phyloP scores from a whole-genome alignment of 2,329 filamentous ascomycete species.

The Trichoderma citrinoviride region DNA sequence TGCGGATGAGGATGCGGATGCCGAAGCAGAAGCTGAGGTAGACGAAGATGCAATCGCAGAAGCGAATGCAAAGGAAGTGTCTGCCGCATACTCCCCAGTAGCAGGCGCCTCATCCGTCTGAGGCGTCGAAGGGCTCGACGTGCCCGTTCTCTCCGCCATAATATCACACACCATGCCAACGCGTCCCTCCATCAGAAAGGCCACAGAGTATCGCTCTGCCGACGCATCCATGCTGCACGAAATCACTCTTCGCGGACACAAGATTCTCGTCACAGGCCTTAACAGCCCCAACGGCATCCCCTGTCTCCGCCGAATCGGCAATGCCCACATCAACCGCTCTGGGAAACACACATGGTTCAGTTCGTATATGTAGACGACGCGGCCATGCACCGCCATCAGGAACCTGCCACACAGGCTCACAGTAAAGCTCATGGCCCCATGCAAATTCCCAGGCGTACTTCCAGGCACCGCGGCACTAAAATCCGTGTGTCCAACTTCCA shows the following conservation, averaged over 20 bases:
- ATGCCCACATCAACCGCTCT: constrained; percentile 28
- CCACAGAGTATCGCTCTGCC: constrained; percentile 52
- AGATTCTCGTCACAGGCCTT: constrained; percentile 49
- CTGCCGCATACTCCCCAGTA: constrained; percentile 21
- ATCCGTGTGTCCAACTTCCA: constrained; percentile 36
- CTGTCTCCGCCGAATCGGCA: constrained; percentile 28
- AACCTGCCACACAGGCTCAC: constrained; percentile 59
- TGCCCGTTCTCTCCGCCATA: constrained; percentile 25
- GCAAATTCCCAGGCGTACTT: constrained; percentile 27
- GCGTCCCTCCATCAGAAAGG: constrained; percentile 57
- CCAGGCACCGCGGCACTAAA: constrained; percentile 36
- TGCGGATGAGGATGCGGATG: background rate
- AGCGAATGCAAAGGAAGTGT: background rate
- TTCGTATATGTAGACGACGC: constrained; percentile 56
- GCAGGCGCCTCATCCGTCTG: background rate
- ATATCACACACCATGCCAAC: constrained; percentile 61
- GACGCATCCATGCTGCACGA: constrained; percentile 63
- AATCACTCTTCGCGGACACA: constrained; percentile 56
- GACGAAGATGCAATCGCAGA: no score
- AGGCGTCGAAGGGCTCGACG: constrained; percentile 17
- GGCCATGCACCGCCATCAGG: constrained; percentile 53
- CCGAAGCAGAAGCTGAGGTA: background rate
- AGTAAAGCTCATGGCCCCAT: constrained; percentile 42
- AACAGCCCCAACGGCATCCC: constrained; percentile 32
- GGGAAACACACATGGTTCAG: constrained; percentile 37